Evolutionary conservation across 1,284 basidiomycete species (phyloP).

Genomic region (Ganoderma leucocontextum): DNA sequence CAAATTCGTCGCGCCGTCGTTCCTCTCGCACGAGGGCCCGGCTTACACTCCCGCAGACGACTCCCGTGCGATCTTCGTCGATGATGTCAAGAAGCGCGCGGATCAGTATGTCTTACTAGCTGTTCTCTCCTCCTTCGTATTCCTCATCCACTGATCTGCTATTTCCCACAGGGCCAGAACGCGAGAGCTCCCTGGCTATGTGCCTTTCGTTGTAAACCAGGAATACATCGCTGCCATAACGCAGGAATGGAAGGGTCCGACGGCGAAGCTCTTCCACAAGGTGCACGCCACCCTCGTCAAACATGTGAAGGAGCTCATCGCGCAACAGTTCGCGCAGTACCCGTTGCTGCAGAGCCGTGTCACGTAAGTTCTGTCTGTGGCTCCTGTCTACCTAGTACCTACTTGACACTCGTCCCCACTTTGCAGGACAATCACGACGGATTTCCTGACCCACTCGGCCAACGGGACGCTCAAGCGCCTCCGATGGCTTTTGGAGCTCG

Average conservation of each 20-base stretch:
- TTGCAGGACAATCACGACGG: conserved; percentile 54
- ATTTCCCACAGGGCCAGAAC: conserved; percentile 61
- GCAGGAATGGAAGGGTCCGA: conserved; percentile 59
- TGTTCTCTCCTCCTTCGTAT: not conserved
- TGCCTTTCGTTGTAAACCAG: conserved; percentile 67
- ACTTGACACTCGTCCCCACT: not conserved
- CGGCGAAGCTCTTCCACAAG: conserved; percentile 55
- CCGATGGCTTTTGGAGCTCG: conserved; percentile 41
- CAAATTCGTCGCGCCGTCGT: conserved; percentile 39
- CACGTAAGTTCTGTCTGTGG: conserved; percentile 48
- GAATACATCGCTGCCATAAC: conserved; percentile 56
- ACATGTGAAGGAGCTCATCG: conserved; percentile 52
- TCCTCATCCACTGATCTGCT: not conserved
- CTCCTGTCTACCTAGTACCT: too few relatives aligned
- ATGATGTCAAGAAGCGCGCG: conserved; percentile 61
- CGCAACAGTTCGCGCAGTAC: conserved; percentile 58
- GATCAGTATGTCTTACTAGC: conserved; percentile 47
- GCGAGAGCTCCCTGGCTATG: conserved; percentile 71
- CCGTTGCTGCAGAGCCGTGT: conserved; percentile 62
- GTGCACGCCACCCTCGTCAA: conserved; percentile 50
- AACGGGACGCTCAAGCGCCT: conserved; percentile 51
- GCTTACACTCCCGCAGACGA: conserved; percentile 22
- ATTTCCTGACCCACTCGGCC: conserved; percentile 55
- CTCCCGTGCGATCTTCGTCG: conserved; percentile 53
- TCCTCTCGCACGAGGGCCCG: conserved; percentile 52